These are phyloP conservation scores for Polygonum aviculare DNA, from an alignment of 148 eudicot species.

Conservation along the genomic window DNA sequence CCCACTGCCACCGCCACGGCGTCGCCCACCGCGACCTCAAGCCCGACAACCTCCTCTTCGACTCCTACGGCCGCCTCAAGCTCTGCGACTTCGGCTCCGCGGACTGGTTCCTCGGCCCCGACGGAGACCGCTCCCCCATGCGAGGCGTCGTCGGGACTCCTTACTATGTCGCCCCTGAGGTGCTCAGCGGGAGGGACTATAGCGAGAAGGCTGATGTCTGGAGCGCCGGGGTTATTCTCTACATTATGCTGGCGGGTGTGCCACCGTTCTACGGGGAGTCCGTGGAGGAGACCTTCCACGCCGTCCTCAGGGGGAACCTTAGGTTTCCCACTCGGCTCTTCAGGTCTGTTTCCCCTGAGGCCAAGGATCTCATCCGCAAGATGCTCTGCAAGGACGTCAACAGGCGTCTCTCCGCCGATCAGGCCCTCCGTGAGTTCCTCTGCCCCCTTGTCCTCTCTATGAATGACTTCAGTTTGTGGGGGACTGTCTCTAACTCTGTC, in stretches of 20 bases:
- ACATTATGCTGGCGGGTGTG: conserved; percentile 47
- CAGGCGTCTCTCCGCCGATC: conserved; percentile 47
- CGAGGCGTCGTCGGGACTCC: conserved; percentile 61
- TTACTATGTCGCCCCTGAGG: conserved; percentile 74
- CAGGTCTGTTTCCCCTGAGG: conserved; percentile 43
- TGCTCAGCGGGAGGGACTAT: conserved; percentile 41
- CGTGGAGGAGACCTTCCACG: conserved; percentile 38
- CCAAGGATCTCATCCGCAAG: conserved; percentile 53
- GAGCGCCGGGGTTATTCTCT: conserved; percentile 63
- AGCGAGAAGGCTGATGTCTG: conserved; percentile 54
- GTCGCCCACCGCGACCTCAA: conserved; percentile 52
- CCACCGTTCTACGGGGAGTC: conserved; percentile 53
- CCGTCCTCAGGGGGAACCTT: conserved; percentile 41
- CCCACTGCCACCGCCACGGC: conserved; percentile 41
- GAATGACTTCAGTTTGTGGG: too few relatives aligned
- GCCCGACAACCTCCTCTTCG: conserved; percentile 58
- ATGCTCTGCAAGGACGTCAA: conserved; percentile 51
- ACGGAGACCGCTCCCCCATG: conserved; percentile 26
- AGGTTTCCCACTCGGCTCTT: conserved; percentile 51
- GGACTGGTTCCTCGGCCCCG: conserved; percentile 28
- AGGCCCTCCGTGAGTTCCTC: conserved; percentile 39
- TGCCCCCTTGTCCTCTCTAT: too few relatives aligned
- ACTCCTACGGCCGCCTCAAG: conserved; percentile 29
- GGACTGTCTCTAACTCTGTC: not conserved
- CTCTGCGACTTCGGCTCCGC: conserved; percentile 60